These are phyloP conservation scores for Kodamaea sagamina DNA, from an alignment of 805 yeast species.

Conservation along the genomic window DNA sequence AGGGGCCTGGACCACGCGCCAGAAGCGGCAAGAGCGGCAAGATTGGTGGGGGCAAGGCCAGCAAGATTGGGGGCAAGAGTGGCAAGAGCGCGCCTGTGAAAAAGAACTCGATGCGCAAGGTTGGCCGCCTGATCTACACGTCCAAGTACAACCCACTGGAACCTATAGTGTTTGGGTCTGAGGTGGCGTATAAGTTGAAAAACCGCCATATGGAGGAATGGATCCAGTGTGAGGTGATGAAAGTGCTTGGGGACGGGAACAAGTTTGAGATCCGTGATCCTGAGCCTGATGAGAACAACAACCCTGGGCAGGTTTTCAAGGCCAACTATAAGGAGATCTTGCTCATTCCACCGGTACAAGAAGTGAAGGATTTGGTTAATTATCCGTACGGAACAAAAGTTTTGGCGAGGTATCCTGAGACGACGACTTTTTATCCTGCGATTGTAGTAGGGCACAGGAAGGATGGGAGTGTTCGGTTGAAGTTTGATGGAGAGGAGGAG, in stretches of 20 bases:
- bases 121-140: constrained; percentile 49
- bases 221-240: constrained; percentile 92
- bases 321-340: constrained; percentile 81
- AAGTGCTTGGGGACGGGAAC: constrained; percentile 70
- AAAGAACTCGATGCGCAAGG: constrained; percentile 20
- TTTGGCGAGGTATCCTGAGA: constrained; percentile 93
- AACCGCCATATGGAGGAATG: constrained; percentile 83
- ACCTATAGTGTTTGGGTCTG: constrained; percentile 65
- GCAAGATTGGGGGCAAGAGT: constrained; percentile 14
- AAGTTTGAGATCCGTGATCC: constrained; percentile 92
- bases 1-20: constrained; percentile 3
- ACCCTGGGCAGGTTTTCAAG: constrained; percentile 82
- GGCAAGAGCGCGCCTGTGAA: constrained; percentile 14
- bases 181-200: constrained; percentile 82
- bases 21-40: constrained; percentile 13
- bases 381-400: constrained; percentile 81
- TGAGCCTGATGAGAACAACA: constrained; percentile 92
- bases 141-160: constrained; percentile 63
- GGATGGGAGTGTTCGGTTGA: constrained; percentile 74
- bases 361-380: constrained; percentile 42
- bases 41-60: constrained; percentile 11
- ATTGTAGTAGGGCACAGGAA: constrained; percentile 77
- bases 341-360: constrained; percentile 60
- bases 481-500: constrained; percentile 97
- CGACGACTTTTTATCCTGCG: constrained; percentile 95